Evolutionary conservation across 169 alveolate genomes (phyloP).

Genomic region (Neospora caninum): DNA sequence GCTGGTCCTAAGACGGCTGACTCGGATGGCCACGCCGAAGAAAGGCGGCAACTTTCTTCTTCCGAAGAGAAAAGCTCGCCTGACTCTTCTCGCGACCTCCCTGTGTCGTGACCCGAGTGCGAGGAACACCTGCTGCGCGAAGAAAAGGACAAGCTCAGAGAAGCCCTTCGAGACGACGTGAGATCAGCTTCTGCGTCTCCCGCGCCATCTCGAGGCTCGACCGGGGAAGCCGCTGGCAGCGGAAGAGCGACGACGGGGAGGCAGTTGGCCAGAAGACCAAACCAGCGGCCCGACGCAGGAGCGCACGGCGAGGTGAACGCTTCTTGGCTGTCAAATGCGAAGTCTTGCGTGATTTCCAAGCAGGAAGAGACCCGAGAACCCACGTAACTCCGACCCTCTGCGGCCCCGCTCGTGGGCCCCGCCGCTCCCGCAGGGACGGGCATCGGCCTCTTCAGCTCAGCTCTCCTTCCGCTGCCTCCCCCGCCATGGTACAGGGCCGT

Average conservation of each 20-base stretch:
- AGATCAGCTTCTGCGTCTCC: no score
- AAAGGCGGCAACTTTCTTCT: not conserved
- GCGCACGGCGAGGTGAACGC: not conserved
- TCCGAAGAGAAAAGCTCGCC: not conserved
- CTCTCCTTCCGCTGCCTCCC: not conserved
- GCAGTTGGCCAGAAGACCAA: constrained; percentile 73
- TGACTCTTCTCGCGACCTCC: not conserved
- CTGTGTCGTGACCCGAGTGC: not conserved
- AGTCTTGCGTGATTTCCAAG: no score
- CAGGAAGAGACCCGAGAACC: no score
- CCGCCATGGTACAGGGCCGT: not conserved
- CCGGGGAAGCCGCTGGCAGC: not conserved
- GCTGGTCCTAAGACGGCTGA: not conserved
- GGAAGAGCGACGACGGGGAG: constrained; percentile 69
- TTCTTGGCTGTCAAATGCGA: not conserved
- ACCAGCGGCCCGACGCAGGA: constrained; percentile 40
- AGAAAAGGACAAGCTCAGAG: no score
- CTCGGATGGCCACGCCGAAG: not conserved
- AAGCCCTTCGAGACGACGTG: no score
- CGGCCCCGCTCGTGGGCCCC: no score
- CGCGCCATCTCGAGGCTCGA: no score
- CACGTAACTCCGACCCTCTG: no score
- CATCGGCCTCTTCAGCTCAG: not conserved
- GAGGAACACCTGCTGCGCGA: no score
- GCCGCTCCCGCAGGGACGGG: no score